Conservation (phyloP, 1,284 basidiomycete species). For the Heterobasidion parviporum region DNA sequence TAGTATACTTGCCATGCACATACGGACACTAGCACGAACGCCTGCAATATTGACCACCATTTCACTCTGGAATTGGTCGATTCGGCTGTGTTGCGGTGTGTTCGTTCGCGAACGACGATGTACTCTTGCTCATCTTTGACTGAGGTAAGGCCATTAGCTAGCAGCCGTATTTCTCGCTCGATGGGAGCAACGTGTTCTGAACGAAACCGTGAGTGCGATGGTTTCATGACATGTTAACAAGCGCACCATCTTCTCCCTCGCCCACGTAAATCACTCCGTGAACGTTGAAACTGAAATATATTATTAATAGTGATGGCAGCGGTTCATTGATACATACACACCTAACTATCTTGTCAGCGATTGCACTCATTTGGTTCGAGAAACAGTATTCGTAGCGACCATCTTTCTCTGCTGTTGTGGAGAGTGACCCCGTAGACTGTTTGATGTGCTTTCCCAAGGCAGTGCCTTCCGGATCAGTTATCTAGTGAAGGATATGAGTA, state of each 20-base stretch:
- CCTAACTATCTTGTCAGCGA: conserved; percentile 93
- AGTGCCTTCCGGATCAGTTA: conserved; percentile 66
- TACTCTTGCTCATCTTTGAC: conserved; percentile 99
- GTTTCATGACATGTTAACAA: conserved; percentile 2
- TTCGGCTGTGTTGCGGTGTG: conserved; percentile 92
- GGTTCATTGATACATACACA: conserved; percentile 27
- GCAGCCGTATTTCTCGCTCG: conserved; percentile 87
- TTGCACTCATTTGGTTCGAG: conserved; percentile 94
- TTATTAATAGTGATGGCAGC: background rate
- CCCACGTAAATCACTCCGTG: conserved; percentile 93
- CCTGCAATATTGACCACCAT: conserved; percentile 97
- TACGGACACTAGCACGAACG: conserved; percentile 79
- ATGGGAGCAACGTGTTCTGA: conserved; percentile 84
- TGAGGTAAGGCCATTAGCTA: conserved; percentile 79
- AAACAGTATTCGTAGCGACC: conserved; percentile 96
- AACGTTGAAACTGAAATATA: conserved; percentile 81
- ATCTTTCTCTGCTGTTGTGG: conserved; percentile 80
- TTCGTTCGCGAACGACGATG: conserved; percentile 88
- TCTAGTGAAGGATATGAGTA: conserved; percentile 34
- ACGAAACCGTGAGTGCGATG: conserved; percentile 11
- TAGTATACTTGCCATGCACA: conserved; percentile 99
- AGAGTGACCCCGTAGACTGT: conserved; percentile 85
- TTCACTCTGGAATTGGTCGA: conserved; percentile 95
- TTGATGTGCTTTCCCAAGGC: conserved; percentile 75
- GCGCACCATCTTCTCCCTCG: conserved; percentile 46